These are phyloP conservation scores for Aspergillus udagawae DNA, from an alignment of 2,329 filamentous ascomycete genomes.

Conservation along the genomic window DNA sequence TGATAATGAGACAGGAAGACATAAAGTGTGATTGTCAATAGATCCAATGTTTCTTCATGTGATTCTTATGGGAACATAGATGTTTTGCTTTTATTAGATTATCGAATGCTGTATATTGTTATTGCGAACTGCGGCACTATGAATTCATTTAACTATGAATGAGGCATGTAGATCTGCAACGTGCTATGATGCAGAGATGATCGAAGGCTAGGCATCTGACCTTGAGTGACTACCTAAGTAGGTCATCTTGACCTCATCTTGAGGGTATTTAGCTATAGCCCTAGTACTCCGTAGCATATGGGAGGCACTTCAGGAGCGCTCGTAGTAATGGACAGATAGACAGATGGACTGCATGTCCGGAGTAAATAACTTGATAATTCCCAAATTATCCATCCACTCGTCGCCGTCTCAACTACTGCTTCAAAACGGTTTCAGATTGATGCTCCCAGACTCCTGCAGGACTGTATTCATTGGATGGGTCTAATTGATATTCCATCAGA, in stretches of 20 bases:
- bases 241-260: neutral
- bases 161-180: neutral
- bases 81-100: neutral
- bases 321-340: neutral
- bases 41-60: neutral
- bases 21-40: neutral
- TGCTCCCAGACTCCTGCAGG: neutral
- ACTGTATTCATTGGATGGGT: no score
- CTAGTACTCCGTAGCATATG: neutral
- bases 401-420: neutral
- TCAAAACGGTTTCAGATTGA: neutral
- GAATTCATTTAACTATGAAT: neutral
- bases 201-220: neutral
- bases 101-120: neutral
- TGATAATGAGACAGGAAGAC: neutral
- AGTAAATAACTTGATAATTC: neutral
- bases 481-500: neutral
- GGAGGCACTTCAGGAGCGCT: neutral
- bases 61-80: neutral
- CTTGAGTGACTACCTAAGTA: neutral
- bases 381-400: neutral
- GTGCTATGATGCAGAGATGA: neutral
- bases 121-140: neutral
- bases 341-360: neutral
- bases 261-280: neutral